These are phyloP conservation scores for Phytophthora tubulina DNA, from an alignment of 352 stramenopile genomes.

Conservation along the genomic window DNA sequence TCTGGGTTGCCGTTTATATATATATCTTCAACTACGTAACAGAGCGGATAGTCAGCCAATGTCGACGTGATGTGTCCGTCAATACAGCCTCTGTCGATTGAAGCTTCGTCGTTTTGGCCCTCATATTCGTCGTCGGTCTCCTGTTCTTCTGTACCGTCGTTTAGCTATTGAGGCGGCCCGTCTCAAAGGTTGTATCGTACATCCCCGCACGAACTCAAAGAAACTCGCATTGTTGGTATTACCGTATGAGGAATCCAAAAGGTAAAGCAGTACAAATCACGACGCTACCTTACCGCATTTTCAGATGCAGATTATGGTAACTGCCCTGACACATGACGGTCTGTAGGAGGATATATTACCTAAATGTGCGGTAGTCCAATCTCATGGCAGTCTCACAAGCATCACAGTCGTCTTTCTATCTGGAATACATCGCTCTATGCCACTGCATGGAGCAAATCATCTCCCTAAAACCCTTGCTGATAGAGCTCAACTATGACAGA, in stretches of 20 bases:
- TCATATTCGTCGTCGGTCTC: no score
- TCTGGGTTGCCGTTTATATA: no score
- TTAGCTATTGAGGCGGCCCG: no score
- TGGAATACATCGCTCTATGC: constrained; percentile 32
- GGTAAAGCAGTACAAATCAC: not conserved
- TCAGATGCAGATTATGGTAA: constrained; percentile 37
- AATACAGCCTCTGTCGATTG: no score
- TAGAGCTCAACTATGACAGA: not conserved
- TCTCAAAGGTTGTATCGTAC: no score
- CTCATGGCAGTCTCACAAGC: not conserved
- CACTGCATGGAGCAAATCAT: constrained; percentile 28
- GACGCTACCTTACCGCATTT: not conserved
- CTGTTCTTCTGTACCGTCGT: no score
- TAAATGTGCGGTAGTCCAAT: not conserved
- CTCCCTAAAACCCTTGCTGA: not conserved
- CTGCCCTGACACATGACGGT: constrained; percentile 28
- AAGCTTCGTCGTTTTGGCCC: no score
- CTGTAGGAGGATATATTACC: not conserved
- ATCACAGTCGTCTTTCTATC: constrained; percentile 38
- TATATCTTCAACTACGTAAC: no score
- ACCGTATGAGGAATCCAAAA: not conserved
- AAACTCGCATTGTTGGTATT: not conserved
- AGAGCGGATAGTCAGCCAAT: no score
- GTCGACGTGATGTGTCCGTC: no score
- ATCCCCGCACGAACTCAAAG: no score